These are phyloP conservation scores for Apiotrichum sp. DNA, from an alignment of 1,284 basidiomycete species.

Conservation along the genomic window DNA sequence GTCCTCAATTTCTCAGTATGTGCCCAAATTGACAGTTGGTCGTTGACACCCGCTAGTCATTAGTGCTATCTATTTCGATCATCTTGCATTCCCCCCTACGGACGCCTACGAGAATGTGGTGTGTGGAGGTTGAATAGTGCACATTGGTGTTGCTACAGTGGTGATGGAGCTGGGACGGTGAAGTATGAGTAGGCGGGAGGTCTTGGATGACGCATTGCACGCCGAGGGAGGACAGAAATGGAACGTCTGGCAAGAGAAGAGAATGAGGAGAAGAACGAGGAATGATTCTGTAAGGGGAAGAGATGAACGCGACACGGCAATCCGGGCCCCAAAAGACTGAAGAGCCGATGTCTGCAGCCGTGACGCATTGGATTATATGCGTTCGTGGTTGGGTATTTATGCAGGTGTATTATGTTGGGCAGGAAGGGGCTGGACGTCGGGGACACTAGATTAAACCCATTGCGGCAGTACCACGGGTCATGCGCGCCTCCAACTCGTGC, in stretches of 20 bases:
- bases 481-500: conserved; percentile 4
- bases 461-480: not conserved
- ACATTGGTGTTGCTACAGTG: conserved; percentile 13
- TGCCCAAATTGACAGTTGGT: no score
- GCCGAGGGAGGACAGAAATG: no score
- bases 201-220: no score
- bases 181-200: not conserved
- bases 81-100: not conserved
- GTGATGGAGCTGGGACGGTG: not conserved
- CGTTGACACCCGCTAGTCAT: no score
- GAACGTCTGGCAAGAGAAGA: not conserved
- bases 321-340: no score
- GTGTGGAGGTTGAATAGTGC: not conserved
- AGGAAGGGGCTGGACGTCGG: not conserved
- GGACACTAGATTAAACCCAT: conserved; percentile 1
- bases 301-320: not conserved
- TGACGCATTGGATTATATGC: not conserved
- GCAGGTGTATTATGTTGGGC: conserved; percentile 9
- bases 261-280: not conserved
- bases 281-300: not conserved
- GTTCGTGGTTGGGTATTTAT: conserved; percentile 8
- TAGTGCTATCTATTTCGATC: not conserved
- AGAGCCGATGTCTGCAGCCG: no score
- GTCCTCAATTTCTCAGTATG: no score
- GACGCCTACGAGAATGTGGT: not conserved